Evolutionary conservation across 371 early-diverging fungal genomes (phyloP).

Genomic region (Lichtheimia hyalospora): DNA sequence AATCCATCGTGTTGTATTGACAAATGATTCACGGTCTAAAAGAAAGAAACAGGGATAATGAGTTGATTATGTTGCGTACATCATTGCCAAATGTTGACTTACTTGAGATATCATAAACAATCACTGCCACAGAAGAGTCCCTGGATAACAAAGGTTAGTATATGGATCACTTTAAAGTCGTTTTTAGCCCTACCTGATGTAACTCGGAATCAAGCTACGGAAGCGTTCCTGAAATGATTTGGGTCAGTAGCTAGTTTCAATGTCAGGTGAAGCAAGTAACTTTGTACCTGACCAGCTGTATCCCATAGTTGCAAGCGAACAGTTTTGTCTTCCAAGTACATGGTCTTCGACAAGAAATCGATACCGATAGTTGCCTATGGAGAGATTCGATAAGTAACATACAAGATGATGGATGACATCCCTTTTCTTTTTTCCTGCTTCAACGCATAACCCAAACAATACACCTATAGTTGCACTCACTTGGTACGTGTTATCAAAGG

Average conservation of each 20-base stretch:
- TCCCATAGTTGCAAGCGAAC: conserved; percentile 99
- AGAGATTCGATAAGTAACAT: background rate
- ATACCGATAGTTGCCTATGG: conserved; percentile 98
- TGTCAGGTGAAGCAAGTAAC: background rate
- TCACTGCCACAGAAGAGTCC: conserved; percentile 97
- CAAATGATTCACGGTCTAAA: conserved; percentile 87
- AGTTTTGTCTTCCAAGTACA: conserved; percentile 94
- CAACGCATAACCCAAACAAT: background rate
- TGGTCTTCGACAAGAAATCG: conserved; percentile 99
- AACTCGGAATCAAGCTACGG: conserved; percentile 96
- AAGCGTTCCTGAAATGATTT: conserved; percentile 82
- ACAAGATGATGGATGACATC: background rate
- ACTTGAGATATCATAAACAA: conserved; percentile 97
- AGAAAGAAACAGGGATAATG: background rate
- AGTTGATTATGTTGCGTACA: too few relatives aligned
- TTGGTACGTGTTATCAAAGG: conserved; percentile 94
- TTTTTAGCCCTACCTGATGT: conserved; percentile 22
- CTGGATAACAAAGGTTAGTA: conserved; percentile 60
- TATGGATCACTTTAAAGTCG: too few relatives aligned
- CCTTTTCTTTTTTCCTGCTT: too few relatives aligned
- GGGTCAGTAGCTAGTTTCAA: conserved; percentile 40
- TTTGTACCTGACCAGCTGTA: conserved; percentile 96
- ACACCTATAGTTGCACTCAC: background rate
- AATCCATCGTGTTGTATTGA: conserved; percentile 97
- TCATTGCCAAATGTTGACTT: conserved; percentile 19